Conservation (phyloP, 768 basidiomycete genomes). For the Tricholoma bakamatsutake region DNA sequence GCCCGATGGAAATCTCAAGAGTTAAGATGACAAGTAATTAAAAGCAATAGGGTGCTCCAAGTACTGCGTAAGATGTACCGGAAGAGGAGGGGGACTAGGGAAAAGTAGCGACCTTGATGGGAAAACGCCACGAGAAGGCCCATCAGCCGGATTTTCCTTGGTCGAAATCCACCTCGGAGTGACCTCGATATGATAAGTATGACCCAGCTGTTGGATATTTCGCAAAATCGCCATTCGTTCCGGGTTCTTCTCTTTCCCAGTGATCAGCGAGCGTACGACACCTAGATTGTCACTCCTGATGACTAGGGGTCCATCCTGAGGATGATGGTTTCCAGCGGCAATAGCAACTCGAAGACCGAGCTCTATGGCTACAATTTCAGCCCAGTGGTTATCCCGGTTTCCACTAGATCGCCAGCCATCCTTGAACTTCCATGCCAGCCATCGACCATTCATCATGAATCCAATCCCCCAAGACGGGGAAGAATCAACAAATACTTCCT, state of each 20-base stretch:
- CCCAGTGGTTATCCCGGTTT: conserved; percentile 34
- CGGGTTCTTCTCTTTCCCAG: conserved; percentile 15
- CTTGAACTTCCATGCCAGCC: conserved; percentile 35
- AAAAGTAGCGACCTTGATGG: conserved; percentile 7
- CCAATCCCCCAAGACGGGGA: conserved; percentile 37
- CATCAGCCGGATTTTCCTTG: conserved; percentile 10
- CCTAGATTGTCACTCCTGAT: conserved; percentile 38
- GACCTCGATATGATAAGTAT: conserved; percentile 17
- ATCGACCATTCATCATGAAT: conserved; percentile 24
- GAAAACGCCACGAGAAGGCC: conserved; percentile 11
- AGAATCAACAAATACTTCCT: conserved; percentile 34
- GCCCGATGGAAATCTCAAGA: no score
- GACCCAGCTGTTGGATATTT: conserved; percentile 19
- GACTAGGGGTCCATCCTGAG: conserved; percentile 14
- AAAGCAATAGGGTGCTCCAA: conserved; percentile 1
- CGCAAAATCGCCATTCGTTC: conserved; percentile 24
- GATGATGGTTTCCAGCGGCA: conserved; percentile 10
- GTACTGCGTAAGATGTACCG: conserved; percentile 4
- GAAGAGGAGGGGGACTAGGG: conserved; percentile 4
- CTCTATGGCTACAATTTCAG: conserved; percentile 39
- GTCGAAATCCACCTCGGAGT: conserved; percentile 21
- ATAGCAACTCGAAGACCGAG: conserved; percentile 30
- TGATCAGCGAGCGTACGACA: conserved; percentile 28
- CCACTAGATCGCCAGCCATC: conserved; percentile 22
- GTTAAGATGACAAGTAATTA: not conserved